A percentile compares a stretch with the other conserved stretches of the same genome.
phyloP scores from a whole-genome alignment of 1,139 yeast species.

The Geotrichum siamense region DNA sequence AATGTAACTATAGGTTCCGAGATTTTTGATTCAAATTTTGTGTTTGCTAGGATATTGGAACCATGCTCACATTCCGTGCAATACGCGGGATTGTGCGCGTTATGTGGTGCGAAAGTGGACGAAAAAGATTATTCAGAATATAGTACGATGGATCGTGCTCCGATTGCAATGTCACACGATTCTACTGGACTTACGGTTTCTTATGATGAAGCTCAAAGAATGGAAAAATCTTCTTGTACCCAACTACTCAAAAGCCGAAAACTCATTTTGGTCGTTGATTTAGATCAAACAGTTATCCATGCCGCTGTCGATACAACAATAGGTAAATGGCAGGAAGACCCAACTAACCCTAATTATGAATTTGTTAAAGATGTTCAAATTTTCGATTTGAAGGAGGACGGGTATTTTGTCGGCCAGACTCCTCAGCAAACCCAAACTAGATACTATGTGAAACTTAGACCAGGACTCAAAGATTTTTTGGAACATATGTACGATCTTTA shows the following conservation, averaged over 20 bases:
- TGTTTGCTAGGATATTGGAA: conserved; percentile 50
- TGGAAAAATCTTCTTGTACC: conserved; percentile 62
- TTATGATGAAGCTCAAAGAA: conserved; percentile 74
- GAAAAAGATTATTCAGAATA: conserved; percentile 72
- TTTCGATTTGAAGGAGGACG: conserved; percentile 73
- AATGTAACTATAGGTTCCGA: conserved; percentile 53
- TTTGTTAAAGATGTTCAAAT: conserved; percentile 75
- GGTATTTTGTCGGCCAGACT: conserved; percentile 41
- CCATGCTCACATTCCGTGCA: conserved; percentile 94
- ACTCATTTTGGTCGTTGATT: conserved; percentile 84
- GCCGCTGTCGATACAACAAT: conserved; percentile 98
- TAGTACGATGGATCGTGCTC: conserved; percentile 67
- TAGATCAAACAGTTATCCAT: conserved; percentile 95
- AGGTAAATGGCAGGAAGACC: conserved; percentile 91
- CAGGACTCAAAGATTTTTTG: conserved; percentile 73
- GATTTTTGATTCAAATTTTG: conserved; percentile 31
- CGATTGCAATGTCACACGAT: conserved; percentile 85
- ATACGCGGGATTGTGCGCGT: conserved; percentile 90
- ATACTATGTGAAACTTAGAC: conserved; percentile 86
- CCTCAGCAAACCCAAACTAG: conserved; percentile 16
- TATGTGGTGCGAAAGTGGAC: conserved; percentile 82
- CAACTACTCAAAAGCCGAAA: conserved; percentile 57
- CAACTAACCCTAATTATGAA: conserved; percentile 73
- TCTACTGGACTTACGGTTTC: conserved; percentile 81
- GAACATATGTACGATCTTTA: conserved; percentile 54